These are phyloP conservation scores for Anaeromyces robustus DNA, from an alignment of 192 early-diverging fungal genomes.

Conservation along the genomic window DNA sequence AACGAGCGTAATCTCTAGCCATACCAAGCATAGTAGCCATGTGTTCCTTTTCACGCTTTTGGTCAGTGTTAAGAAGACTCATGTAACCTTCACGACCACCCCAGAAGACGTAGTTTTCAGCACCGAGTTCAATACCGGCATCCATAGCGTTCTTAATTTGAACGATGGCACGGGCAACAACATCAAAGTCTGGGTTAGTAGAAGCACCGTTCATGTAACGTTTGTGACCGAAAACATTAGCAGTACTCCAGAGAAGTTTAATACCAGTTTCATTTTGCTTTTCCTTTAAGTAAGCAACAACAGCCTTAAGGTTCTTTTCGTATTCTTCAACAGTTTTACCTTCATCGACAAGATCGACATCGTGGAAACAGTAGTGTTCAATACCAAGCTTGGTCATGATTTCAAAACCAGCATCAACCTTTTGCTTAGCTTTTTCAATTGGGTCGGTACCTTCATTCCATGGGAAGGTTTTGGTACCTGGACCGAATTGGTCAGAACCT, in stretches of 20 bases:
- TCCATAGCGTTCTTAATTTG: conserved; percentile 20
- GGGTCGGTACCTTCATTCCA: neutral
- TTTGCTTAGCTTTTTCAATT: conserved; percentile 4
- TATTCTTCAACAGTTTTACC: conserved; percentile 8
- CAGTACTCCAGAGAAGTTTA: conserved; percentile 17
- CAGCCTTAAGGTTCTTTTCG: conserved; percentile 12
- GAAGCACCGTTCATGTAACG: conserved; percentile 12
- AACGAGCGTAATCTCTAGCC: conserved; percentile 14
- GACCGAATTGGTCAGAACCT: conserved; percentile 13
- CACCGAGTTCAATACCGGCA: conserved; percentile 7
- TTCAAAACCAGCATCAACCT: conserved; percentile 19
- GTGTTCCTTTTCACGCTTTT: conserved; percentile 11
- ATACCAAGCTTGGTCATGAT: conserved; percentile 15
- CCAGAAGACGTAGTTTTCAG: conserved; percentile 18
- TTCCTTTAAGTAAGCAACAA: conserved; percentile 11
- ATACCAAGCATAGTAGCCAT: conserved; percentile 18
- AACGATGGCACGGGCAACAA: conserved; percentile 10
- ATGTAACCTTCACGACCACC: conserved; percentile 19
- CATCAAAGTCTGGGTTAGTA: conserved; percentile 12
- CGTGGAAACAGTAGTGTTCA: conserved; percentile 20
- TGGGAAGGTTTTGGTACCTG: neutral
- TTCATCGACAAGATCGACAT: conserved; percentile 13
- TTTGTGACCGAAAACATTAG: conserved; percentile 9
- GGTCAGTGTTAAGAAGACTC: conserved; percentile 12
- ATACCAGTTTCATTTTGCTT: conserved; percentile 17